Base-by-base conservation (phyloP, 257 asterid genomes). In the Solanum megistacrolobum region DNA sequence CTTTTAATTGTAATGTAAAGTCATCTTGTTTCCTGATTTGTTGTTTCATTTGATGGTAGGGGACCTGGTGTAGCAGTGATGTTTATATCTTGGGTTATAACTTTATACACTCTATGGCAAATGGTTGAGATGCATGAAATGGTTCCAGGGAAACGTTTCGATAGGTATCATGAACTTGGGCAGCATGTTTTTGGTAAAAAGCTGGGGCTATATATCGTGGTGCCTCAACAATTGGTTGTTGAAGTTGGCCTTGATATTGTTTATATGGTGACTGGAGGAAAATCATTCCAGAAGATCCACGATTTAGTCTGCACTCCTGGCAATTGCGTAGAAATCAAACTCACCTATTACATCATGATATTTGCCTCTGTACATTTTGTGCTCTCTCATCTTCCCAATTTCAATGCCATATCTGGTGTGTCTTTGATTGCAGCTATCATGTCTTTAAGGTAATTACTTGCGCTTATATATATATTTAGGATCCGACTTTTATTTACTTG, bases 111-210 rank as follows among this genome's bases (percentile, higher is more conserved):
- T 16, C 60, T 92, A 41, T 93, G 94, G 96, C 94, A 93, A 90
- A 93, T 93, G 95, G 95, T 93, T n/a, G 94, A 93, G 88, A 93
- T 92, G 96, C 96, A 93, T 27, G 94, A 93, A 86, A 92, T 92
- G 93, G 92, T 93, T 46, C 95, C 95, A 23, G 96, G 94, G 38
- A 91, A 92, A 81, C 91, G 93, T 25, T 92, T 92, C 43, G 94
- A 92, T 60, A 88, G 96, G 65, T 93, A 93, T 89, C 96, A 92
- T 32, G 95, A 93, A 86, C 91, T 92, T 6, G 96, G 96, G 25
- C 96, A 92, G 90, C 91, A 93, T 10, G 92, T 91, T 3, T 93
- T 93, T 87, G 96, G 95, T 3, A 90, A 92, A 79, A 93, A 89
- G 88, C 91, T 91, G 1, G 94, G 94, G 0, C 89, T 93, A 5